Percentiles rank a stretch among this genome's conserved stretches.
These are phyloP conservation scores for Veloboletus limbatus DNA, from an alignment of 1,284 basidiomycete species.

Conservation along the genomic window DNA sequence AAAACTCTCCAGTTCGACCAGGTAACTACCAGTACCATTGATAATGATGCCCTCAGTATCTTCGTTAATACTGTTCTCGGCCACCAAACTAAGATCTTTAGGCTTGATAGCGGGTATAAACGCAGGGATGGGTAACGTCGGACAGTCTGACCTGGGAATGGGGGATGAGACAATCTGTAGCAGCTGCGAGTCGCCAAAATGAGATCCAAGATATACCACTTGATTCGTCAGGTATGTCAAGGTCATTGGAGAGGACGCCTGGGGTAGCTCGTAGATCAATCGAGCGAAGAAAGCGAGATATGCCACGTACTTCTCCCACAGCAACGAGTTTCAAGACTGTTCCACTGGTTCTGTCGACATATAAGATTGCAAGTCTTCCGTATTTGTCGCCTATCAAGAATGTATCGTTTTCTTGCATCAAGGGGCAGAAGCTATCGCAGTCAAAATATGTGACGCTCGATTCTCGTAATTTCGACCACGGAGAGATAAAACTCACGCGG, in stretches of 20 bases:
- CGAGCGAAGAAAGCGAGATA: not conserved
- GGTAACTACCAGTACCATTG: slow-evolving; percentile 46
- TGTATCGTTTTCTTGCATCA: slow-evolving; percentile 44
- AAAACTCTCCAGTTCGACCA: slow-evolving; percentile 63
- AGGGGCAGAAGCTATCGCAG: slow-evolving; percentile 45
- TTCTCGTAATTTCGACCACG: not conserved
- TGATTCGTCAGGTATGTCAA: slow-evolving; percentile 76
- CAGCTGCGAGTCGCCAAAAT: slow-evolving; percentile 80
- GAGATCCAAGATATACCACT: slow-evolving; percentile 80
- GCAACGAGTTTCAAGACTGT: slow-evolving; percentile 56
- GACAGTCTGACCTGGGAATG: slow-evolving; percentile 39
- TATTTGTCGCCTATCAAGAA: slow-evolving; percentile 77
- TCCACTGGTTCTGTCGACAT: slow-evolving; percentile 44
- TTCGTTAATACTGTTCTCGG: slow-evolving; percentile 37
- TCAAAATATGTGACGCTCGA: slow-evolving; percentile 1
- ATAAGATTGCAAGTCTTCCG: slow-evolving; percentile 69
- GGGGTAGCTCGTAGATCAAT: slow-evolving; percentile 4
- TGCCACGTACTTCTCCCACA: slow-evolving; percentile 63
- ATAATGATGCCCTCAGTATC: slow-evolving; percentile 47
- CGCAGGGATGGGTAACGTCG: slow-evolving; percentile 50
- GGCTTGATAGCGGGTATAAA: slow-evolving; percentile 43
- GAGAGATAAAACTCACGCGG: slow-evolving; percentile 45
- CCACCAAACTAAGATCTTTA: slow-evolving; percentile 19
- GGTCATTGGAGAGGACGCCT: slow-evolving; percentile 77
- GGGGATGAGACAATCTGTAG: slow-evolving; percentile 55